Evolutionary conservation across 192 early-diverging fungal genomes (phyloP), one percentile per base, ranked within the genome.

Genomic region (Radiomyces spectabilis): DNA sequence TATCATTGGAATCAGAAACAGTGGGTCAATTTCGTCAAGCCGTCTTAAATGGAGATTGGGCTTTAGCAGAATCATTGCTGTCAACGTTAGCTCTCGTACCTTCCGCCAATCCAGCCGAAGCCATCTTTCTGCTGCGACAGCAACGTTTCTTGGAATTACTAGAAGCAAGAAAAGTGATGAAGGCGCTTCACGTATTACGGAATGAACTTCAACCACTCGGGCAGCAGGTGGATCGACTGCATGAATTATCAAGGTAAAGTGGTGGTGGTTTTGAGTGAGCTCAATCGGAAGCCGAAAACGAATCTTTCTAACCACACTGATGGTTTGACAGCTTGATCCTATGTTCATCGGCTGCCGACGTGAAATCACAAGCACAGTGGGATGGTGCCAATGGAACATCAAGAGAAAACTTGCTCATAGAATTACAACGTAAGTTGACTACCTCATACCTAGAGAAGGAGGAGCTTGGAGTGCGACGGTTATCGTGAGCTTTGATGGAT

Each of bases 131-230:
- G 25, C 77, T 95, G 47, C 75, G 89, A 43, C 73, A 86, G 41
- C 97, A 99, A 77, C 91, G 93, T 63, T 99, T 84, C 56, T 65
- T 97, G 24, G 97, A 99, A 65, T 65, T 87, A 3, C 57, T 99
- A 30, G 91, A 94, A 68, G 55, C 60, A 4, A 63, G 76, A 35
- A 48, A 85, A 32, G 78, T 83, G 2, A 82, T 87, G 54, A 71
- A 77, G 42, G 96, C 95, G 3, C 59, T 95, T 39, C 41, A 75
- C 4, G 75, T 92, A 5, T 67, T 99, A 22, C 82, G 91, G 35
- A 81, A 79, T 44, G 93, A 97, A 63, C 66, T 97, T 25, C 75
- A 85, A 34, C 80, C 83, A 24, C 66, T 95, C 19, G 76, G 77
- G 19, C 70, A 75, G 19, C 83, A 92, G 55, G 74, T 75, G 41